Evolutionary conservation across 1,139 yeast genomes (phyloP).

Genomic region (Meyerozyma carpophila): DNA sequence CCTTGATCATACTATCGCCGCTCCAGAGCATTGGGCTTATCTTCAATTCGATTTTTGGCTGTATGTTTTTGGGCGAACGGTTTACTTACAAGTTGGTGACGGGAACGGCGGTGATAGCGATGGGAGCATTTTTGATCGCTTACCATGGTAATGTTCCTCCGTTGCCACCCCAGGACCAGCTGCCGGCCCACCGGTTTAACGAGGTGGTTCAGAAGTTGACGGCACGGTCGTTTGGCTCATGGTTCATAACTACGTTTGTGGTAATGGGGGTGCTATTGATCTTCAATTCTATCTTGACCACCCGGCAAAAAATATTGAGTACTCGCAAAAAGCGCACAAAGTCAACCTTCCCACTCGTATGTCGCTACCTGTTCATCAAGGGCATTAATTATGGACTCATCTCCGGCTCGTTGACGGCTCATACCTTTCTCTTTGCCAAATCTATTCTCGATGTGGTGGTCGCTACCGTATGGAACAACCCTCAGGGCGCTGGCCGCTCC

Average conservation of each 20-base stretch:
- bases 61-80: constrained; percentile 60
- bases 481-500: constrained; percentile 16
- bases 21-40: constrained; percentile 84
- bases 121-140: constrained; percentile 81
- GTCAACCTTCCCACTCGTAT: constrained; percentile 2
- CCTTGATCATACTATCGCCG: constrained; percentile 75
- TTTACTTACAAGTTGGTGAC: constrained; percentile 52
- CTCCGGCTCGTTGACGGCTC: constrained; percentile 81
- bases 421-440: constrained; percentile 79
- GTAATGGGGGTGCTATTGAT: constrained; percentile 21
- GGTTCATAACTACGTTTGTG: constrained; percentile 36
- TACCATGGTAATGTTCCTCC: constrained; percentile 46
- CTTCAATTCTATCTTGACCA: constrained; percentile 12
- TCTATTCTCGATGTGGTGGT: constrained; percentile 68
- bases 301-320: constrained; percentile 3
- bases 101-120: constrained; percentile 66
- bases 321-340: constrained; percentile 3
- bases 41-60: constrained; percentile 70
- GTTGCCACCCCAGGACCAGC: constrained; percentile 14
- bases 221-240: constrained; percentile 24
- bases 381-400: constrained; percentile 65
- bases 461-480: constrained; percentile 34
- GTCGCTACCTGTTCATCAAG: constrained; percentile 22
- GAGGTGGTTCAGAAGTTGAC: constrained; percentile 21
- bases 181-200: constrained; percentile 22